Evolutionary conservation across 2,329 filamentous ascomycete species (phyloP).

Genomic region (Anthostomella pinea): DNA sequence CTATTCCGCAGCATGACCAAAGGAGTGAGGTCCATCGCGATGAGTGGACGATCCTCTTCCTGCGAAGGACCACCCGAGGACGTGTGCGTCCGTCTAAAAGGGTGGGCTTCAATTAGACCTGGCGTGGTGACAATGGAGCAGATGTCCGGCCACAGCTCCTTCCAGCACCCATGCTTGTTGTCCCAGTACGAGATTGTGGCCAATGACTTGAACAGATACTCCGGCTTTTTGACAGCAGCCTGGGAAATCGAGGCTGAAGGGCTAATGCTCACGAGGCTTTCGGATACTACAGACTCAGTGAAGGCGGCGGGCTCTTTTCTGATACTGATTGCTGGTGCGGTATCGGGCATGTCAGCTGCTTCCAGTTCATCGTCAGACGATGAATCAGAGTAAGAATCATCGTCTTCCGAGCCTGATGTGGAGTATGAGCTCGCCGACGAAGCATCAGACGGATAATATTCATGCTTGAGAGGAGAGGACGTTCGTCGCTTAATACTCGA

Average conservation of each 20-base stretch:
- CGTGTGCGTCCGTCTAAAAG: conserved; percentile 37
- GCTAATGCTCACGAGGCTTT: conserved; percentile 56
- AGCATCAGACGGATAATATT: conserved; percentile 82
- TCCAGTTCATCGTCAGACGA: conserved; percentile 58
- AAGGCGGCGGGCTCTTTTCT: conserved; percentile 33
- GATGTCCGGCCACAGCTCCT: conserved; percentile 50
- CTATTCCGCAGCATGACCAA: conserved; percentile 86
- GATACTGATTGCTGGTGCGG: conserved; percentile 57
- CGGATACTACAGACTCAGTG: conserved; percentile 42
- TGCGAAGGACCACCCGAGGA: conserved; percentile 35
- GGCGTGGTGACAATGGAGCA: conserved; percentile 57
- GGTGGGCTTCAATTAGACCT: conserved; percentile 58
- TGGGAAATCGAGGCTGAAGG: conserved; percentile 84
- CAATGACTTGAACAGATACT: conserved; percentile 45
- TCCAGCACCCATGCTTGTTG: conserved; percentile 58
- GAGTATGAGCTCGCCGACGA: conserved; percentile 44
- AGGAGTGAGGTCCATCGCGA: conserved; percentile 83
- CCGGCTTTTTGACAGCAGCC: conserved; percentile 44
- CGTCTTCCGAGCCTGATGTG: conserved; percentile 41
- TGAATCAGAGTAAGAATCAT: conserved; percentile 43
- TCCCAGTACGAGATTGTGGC: conserved; percentile 62
- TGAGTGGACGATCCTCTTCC: conserved; percentile 43
- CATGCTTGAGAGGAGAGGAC: conserved; percentile 94
- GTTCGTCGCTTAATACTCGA: conserved; percentile 63
- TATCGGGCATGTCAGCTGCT: conserved; percentile 58